Evolutionary conservation across 1,139 yeast species (phyloP).

Genomic region (Candida pseudocylindracea): DNA sequence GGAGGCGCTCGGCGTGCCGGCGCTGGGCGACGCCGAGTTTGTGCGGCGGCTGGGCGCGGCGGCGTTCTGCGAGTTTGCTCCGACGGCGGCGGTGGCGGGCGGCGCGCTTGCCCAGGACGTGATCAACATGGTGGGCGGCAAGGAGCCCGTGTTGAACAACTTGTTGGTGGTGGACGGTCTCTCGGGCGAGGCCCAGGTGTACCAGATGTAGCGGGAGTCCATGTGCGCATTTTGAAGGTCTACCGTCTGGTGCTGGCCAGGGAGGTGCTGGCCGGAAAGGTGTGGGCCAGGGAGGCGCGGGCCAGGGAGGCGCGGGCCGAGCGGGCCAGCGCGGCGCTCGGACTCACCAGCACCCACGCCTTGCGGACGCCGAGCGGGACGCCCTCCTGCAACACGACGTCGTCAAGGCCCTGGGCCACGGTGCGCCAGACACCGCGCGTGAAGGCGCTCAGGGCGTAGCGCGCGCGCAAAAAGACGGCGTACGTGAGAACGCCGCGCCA

Average conservation of each 20-base stretch:
- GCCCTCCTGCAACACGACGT: no score
- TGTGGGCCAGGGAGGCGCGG: no score
- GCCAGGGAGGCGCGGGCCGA: no score
- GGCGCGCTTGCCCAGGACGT: conserved; percentile 86
- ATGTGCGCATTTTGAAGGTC: no score
- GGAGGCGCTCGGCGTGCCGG: conserved; percentile 13
- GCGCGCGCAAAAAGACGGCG: conserved; percentile 45
- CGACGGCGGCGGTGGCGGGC: conserved; percentile 75
- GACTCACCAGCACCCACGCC: no score
- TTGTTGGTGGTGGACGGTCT: conserved; percentile 55
- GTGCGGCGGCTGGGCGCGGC: conserved; percentile 21
- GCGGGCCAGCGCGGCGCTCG: no score
- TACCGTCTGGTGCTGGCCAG: no score
- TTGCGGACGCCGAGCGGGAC: no score
- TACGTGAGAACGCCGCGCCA: conserved; percentile 37
- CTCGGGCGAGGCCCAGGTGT: conserved; percentile 58
- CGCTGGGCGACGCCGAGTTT: conserved; percentile 13
- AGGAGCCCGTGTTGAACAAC: conserved; percentile 70
- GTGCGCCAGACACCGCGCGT: conserved; percentile 9
- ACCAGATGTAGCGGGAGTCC: conserved; percentile 11
- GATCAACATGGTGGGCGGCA: conserved; percentile 55
- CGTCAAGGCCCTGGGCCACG: no score
- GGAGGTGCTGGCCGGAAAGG: no score
- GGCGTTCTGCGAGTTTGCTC: conserved; percentile 51
- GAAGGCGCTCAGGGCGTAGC: conserved; percentile 58